phyloP scores from a whole-genome alignment of 2,329 filamentous ascomycete genomes.

The Arthrobotrys entomopaga region DNA sequence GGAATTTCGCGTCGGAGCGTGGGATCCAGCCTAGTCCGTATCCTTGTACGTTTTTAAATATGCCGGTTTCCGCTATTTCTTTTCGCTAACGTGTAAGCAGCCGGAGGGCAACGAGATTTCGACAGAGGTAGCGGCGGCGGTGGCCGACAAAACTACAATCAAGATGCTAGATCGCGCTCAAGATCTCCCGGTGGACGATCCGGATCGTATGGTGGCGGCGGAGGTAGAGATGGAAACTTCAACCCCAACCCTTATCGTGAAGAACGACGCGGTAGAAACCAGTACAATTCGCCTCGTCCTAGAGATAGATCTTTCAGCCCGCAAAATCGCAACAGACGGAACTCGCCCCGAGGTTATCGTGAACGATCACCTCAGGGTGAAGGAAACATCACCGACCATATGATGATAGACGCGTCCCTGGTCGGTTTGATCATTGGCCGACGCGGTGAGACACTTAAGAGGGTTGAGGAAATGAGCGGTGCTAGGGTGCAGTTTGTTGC shows the following conservation, averaged over 20 bases:
- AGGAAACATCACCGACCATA: slow-evolving; percentile 80
- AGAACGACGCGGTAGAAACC: slow-evolving; percentile 72
- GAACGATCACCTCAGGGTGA: slow-evolving; percentile 71
- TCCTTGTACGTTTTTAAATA: slow-evolving; percentile 24
- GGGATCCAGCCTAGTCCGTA: slow-evolving; percentile 55
- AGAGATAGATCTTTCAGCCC: slow-evolving; percentile 78
- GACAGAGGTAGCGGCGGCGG: slow-evolving; percentile 64
- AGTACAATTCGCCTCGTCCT: slow-evolving; percentile 68
- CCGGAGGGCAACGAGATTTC: slow-evolving; percentile 35
- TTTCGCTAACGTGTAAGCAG: slow-evolving; percentile 52
- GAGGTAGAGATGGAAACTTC: slow-evolving; percentile 59
- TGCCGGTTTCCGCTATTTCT: too few species aligned
- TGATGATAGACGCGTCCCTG: slow-evolving; percentile 84
- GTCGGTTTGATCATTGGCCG: slow-evolving; percentile 91
- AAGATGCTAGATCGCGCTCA: slow-evolving; percentile 71
- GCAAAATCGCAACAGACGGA: slow-evolving; percentile 48
- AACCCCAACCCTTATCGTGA: slow-evolving; percentile 79
- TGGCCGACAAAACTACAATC: slow-evolving; percentile 56
- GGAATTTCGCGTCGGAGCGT: slow-evolving; percentile 65
- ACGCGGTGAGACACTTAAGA: slow-evolving; percentile 85
- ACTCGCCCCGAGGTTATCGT: slow-evolving; percentile 62
- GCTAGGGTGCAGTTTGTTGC: slow-evolving; percentile 90
- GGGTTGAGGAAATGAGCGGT: slow-evolving; percentile 82
- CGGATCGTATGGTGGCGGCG: slow-evolving; percentile 70
- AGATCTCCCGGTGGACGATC: slow-evolving; percentile 78